These are phyloP conservation scores for Nakazawaea anatomiae DNA, from an alignment of 805 yeast species.

Conservation along the genomic window DNA sequence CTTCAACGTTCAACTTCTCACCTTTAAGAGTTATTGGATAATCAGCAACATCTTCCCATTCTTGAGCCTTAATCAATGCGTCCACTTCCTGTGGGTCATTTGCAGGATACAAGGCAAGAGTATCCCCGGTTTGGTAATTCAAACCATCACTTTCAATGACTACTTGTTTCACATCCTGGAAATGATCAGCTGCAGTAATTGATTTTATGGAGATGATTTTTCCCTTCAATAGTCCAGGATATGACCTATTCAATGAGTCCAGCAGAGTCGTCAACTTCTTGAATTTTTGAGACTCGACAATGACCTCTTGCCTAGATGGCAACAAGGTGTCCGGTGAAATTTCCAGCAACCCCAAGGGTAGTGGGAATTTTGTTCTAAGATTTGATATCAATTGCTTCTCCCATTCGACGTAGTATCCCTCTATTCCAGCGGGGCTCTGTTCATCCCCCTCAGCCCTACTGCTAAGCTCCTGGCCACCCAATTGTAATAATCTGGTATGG, in stretches of 20 bases:
- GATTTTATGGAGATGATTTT: constrained; percentile 45
- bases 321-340: constrained; percentile 30
- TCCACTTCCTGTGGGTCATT: constrained; percentile 65
- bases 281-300: constrained; percentile 21
- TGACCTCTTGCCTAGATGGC: constrained; percentile 28
- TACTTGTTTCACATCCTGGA: constrained; percentile 82
- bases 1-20: constrained; percentile 35
- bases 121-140: constrained; percentile 71
- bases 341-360: constrained; percentile 21
- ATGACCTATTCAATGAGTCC: constrained; percentile 1
- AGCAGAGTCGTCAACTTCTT: constrained; percentile 14
- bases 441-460: constrained; percentile 89
- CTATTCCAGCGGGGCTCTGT: constrained; percentile 67
- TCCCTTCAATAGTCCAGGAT: constrained; percentile 27
- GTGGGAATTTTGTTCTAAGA: constrained; percentile 28
- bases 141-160: constrained; percentile 27
- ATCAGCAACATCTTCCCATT: constrained; percentile 73
- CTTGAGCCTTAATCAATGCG: constrained; percentile 58
- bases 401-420: constrained; percentile 75
- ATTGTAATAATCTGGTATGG: constrained; percentile 69
- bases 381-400: constrained; percentile 39
- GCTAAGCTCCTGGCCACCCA: constrained; percentile 73
- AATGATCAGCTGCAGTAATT: constrained; percentile 67
- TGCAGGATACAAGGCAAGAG: constrained; percentile 67
- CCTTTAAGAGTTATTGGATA: constrained; percentile 36